Evolutionary conservation across 345 rosid genomes (phyloP), one percentile per base, ranked within the genome.

Genomic region (Eucalyptus lansdowneana): DNA sequence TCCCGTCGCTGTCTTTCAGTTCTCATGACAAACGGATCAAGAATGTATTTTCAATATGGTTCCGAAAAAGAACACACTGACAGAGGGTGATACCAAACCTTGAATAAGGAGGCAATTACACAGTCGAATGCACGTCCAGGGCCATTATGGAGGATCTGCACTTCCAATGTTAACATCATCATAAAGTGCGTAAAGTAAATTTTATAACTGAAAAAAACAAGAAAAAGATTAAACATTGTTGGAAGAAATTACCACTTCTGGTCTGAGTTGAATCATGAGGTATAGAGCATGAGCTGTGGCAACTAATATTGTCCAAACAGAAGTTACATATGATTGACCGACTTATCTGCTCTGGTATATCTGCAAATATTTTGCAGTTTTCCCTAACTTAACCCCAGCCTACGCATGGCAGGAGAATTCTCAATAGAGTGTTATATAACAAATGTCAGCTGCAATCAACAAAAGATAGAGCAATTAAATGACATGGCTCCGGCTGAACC

Each of bases 271-370:
- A 88, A 97, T 92, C 97, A 95, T 96, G 65, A 97, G 91, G 94
- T 94, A 95, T 60, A 95, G 87, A 53, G 97, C 99, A 87, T 94
- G 96, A 89, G 89, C 93, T 5, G 90, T 88, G 88, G 99, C 96
- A 85, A 94, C 91, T 89, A 96, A 92, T 88, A 98, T 95, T 88
- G 99, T 96, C 92, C 96, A 95, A 67, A 96, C 92, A 89, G 98
- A 98, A 87, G 99, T 97, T 86, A 96, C 72, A 90, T 96, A 98
- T 47, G 97, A 98, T 89, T 96, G 99, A 86, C 99, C 97, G 88
- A 97, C 99, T 94, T 95, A 95, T 90, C 99, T 93, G 90, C 99
- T 98, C 90, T 95, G 94, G 88, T 94, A 95, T 80, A 97, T 96
- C 92, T 92, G 97, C 95, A 93, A 91, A 88, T 93, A 96, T 92